Conservation (phyloP, 257 asterid genomes). For the Solanum stenotomum region DNA sequence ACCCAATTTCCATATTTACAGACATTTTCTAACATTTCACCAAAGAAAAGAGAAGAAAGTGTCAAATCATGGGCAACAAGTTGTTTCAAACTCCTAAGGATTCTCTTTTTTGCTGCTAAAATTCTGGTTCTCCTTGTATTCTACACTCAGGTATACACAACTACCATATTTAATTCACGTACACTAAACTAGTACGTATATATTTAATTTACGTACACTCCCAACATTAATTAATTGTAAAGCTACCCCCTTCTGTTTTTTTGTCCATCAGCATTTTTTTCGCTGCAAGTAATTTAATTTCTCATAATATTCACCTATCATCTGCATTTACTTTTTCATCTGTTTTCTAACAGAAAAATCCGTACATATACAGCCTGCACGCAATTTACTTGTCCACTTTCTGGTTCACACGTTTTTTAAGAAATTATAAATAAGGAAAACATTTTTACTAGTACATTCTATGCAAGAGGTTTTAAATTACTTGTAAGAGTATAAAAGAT, state of each 20-base stretch:
- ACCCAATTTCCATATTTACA: constrained; percentile 40
- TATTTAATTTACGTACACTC: not conserved
- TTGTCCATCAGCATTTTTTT: not conserved
- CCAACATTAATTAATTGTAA: not conserved
- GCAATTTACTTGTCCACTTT: not conserved
- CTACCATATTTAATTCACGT: not conserved
- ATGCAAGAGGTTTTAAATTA: too few species aligned
- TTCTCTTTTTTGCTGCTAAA: constrained; percentile 33
- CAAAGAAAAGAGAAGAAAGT: constrained; percentile 27
- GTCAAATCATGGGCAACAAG: constrained; percentile 54
- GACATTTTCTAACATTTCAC: constrained; percentile 37
- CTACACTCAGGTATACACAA: constrained; percentile 51
- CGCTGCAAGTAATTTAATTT: not conserved
- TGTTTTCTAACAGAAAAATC: not conserved
- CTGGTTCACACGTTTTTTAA: not conserved
- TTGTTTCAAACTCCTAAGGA: constrained; percentile 27
- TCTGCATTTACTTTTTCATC: not conserved
- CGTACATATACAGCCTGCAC: not conserved
- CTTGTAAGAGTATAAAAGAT: too few species aligned
- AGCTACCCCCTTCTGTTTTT: not conserved
- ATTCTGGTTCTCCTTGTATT: constrained; percentile 32
- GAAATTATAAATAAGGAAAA: not conserved
- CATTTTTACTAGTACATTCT: too few species aligned
- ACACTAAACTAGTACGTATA: not conserved
- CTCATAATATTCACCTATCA: not conserved